A percentile compares a stretch with the other conserved stretches of the same genome.
phyloP scores from a whole-genome alignment of 768 basidiomycete genomes.

The Rhodosporidiobolus sp. region DNA sequence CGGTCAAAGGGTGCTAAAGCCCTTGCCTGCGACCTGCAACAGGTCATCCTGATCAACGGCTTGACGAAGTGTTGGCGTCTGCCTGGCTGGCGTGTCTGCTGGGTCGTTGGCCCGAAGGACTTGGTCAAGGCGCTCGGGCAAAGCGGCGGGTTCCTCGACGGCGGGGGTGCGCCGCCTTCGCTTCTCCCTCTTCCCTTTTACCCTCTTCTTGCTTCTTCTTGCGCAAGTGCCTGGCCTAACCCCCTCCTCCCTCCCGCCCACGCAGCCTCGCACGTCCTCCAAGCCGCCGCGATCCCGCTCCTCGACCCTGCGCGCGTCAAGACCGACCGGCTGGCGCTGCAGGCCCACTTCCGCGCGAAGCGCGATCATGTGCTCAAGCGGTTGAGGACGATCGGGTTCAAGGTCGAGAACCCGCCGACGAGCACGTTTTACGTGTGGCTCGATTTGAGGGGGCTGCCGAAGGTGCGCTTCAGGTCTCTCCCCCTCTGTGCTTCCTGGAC shows the following conservation, averaged over 20 bases:
- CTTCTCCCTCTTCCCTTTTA: not conserved
- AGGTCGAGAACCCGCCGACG: slow-evolving; percentile 68
- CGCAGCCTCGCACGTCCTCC: slow-evolving; percentile 55
- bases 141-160: slow-evolving; percentile 88
- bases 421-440: slow-evolving; percentile 88
- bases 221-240: not conserved
- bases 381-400: slow-evolving; percentile 71
- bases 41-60: slow-evolving; percentile 77
- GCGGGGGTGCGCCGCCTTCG: slow-evolving; percentile 58
- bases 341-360: slow-evolving; percentile 77
- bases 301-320: slow-evolving; percentile 63
- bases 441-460: slow-evolving; percentile 13
- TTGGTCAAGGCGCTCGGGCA: slow-evolving; percentile 86
- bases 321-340: slow-evolving; percentile 60
- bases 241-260: not conserved
- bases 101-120: slow-evolving; percentile 86
- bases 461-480: slow-evolving; percentile 42
- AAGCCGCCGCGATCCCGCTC: slow-evolving; percentile 81
- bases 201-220: not conserved
- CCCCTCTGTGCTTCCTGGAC: slow-evolving; percentile 68
- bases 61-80: slow-evolving; percentile 93
- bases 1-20: no score
- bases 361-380: slow-evolving; percentile 82
- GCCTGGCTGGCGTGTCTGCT: slow-evolving; percentile 83
- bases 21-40: slow-evolving; percentile 53